Evolutionary conservation across 2,329 filamentous ascomycete species (phyloP), one percentile per base, ranked within the genome.

Genomic region (Thelonectria olida): DNA sequence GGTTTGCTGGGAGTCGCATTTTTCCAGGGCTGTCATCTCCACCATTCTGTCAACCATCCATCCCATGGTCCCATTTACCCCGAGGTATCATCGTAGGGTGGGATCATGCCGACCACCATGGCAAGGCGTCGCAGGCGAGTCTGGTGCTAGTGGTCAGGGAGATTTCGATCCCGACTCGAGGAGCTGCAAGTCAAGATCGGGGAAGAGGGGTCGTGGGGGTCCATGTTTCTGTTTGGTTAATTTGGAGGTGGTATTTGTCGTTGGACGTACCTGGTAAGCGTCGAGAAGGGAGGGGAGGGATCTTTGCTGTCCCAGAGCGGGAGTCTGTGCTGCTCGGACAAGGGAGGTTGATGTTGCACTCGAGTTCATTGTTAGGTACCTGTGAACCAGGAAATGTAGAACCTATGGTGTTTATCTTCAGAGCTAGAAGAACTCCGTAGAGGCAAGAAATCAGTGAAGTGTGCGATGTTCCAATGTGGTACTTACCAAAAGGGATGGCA

Each of bases 181-280:
- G 28, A n/a, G 10, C 19, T 48, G 44, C 47, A 55, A 39, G 53
- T 55, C 53, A 17, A 28, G 53, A 55, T 55, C 53, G 53, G 47
- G 20, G 31, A 13, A 10, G 52, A 27, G 31, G 31, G 42, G 31
- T 39, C 22, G 15, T 25, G 31, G 31, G n/a, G 25, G 41, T 47
- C 9, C 10, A 22, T 10, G n/a, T 23, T 17, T 47, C 22, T 38
- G 22, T 25, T 15, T 47, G 12, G 20, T 27, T 34, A 15, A 38
- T 28, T 45, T 22, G 23, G 42, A 22, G 15, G 31, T 34, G 31
- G 31, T 10, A 34, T 10, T 34, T 13, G 31, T n/a, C n/a, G n/a
- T n/a, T n/a, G n/a, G n/a, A n/a, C n/a, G n/a, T n/a, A n/a, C n/a
- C n/a, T n/a, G n/a, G n/a, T 6, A 34, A 34, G 31, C 31, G 12